Evolutionary conservation across 805 yeast species (phyloP), one percentile per base, ranked within the genome.

Genomic region (Lipomyces yamadae): DNA sequence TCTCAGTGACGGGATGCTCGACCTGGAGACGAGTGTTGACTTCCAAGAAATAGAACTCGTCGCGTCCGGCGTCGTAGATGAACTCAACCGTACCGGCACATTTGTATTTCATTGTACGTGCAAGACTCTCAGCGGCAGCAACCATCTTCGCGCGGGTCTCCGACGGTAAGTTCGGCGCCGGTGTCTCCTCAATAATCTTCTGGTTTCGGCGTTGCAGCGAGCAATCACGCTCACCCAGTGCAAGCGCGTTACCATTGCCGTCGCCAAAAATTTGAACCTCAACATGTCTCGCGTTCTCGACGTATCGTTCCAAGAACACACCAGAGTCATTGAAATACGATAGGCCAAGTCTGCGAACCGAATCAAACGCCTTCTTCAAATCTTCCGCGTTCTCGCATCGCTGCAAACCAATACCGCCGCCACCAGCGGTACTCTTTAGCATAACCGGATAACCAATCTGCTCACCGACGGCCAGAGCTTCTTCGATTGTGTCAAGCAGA

Each of bases 361-460:
- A 88, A 74, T 86, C 90, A 79, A 92, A 94, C 13, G 93, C 96
- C 69, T 89, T 81, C 79, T 87, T 91, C 70, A 95, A 87, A 67
- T 95, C 98, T 24, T 78, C 86, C 72, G 85, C 90, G 45, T 87
- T 83, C 74, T 93, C 97, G 66, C 93, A 98, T 76, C 92, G 90
- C 78, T 94, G 98, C 73, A 94, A 81, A 71, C 99, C 99, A 75
- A 94, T 94, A 80, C 99, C 99, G 79, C 99, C 99, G 75, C 99
- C 99, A 77, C 99, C 99, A 33, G 98, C 98, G 68, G 99, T 95
- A 33, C 97, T 90, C 79, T 94, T 94, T 60, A 95, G 91, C 98
- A 94, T 94, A 42, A 94, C 86, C 35, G 98, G 98, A 74, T 91
- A 95, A 24, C 82, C 84, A 50, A 94, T 81, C 73, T 84, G 80